Base-by-base conservation (phyloP, 2,329 filamentous ascomycete species). In the Escovopsis sp. region DNA sequence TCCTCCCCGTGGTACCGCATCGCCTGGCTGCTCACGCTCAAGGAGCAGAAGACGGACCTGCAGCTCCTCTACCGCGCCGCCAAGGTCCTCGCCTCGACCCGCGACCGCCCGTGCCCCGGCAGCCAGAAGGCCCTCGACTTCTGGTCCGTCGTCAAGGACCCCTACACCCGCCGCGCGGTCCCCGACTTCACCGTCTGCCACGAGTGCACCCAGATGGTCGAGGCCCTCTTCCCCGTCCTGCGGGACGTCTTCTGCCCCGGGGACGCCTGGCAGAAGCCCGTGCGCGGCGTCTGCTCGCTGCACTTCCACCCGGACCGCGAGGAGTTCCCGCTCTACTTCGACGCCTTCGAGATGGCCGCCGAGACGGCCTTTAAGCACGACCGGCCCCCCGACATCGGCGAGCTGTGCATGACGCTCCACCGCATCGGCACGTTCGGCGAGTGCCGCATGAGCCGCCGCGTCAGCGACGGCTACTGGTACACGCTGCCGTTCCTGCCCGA, bases 111-210 rank as follows among this genome's bases (percentile, higher is more conserved):
- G 62, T 93, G 71, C 64, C 72, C 59, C 33, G 82, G 70, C 33
- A 65, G 66, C 46, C 62, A 64, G 32, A 71, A 69, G 53, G 68
- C 63, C 13, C 59, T 70, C 1, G 74, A 82, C 36, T 66, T 69
- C 41, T 95, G 88, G 89, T 79, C 83, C 52, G 81, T 82, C 1
- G 69, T 94, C 35, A 67, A 71, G 34, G 82, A 91, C 48, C 76
- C 79, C 1, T 70, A 74, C 31, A 79, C 77, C 2, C 66, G 71
- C n/a, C 59, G 65, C 5, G 72, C 75, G 15, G 66, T 93, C 4
- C 68, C 74, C 1, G 74, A 79, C 45, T 94, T 95, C 54, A 72
- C 77, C 25, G 71, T 87, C 40, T 95, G 88, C 56, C 70, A 74
- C 6, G 72, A 76, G 43, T 94, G 89, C 52, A 75, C 81, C 7